A percentile compares a stretch with the other conserved stretches of the same genome.
Evolutionary conservation across 2,329 filamentous ascomycete genomes (phyloP).

Genomic region (Setomelanomma holmii): DNA sequence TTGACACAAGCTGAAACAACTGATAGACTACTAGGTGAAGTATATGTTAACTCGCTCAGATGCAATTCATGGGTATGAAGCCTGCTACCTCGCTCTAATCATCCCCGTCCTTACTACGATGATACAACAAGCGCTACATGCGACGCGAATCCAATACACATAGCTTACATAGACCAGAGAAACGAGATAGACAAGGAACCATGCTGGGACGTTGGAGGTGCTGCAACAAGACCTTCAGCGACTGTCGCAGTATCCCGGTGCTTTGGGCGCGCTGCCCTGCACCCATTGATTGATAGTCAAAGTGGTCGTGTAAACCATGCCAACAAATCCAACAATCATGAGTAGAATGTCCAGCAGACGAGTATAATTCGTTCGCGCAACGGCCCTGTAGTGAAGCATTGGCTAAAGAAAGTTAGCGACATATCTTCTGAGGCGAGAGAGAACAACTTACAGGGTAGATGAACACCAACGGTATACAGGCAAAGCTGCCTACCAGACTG

Average conservation of each 20-base stretch:
- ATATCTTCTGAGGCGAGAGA: background rate
- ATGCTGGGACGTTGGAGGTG: background rate
- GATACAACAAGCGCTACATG: background rate
- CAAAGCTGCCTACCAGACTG: conserved; percentile 93
- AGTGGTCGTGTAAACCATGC: conserved; percentile 90
- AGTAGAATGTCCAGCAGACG: conserved; percentile 76
- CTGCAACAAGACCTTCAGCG: conserved; percentile 20
- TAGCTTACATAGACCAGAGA: conserved; percentile 3
- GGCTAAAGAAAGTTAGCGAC: conserved; percentile 66
- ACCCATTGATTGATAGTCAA: conserved; percentile 91
- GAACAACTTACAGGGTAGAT: conserved; percentile 85
- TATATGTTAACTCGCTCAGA: background rate
- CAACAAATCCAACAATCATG: conserved; percentile 80
- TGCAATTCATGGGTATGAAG: background rate
- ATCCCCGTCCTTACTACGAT: background rate
- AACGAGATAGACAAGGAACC: background rate
- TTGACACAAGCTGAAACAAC: too few species aligned
- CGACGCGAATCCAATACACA: background rate
- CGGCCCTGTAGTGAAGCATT: conserved; percentile 83
- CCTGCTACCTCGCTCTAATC: background rate
- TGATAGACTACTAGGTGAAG: background rate
- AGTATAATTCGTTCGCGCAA: conserved; percentile 73
- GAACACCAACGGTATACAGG: conserved; percentile 94
- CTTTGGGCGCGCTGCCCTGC: conserved; percentile 58
- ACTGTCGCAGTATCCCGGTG: conserved; percentile 70